Base-by-base conservation (phyloP, 1,139 yeast species). In the Debaryomyces udenii region DNA sequence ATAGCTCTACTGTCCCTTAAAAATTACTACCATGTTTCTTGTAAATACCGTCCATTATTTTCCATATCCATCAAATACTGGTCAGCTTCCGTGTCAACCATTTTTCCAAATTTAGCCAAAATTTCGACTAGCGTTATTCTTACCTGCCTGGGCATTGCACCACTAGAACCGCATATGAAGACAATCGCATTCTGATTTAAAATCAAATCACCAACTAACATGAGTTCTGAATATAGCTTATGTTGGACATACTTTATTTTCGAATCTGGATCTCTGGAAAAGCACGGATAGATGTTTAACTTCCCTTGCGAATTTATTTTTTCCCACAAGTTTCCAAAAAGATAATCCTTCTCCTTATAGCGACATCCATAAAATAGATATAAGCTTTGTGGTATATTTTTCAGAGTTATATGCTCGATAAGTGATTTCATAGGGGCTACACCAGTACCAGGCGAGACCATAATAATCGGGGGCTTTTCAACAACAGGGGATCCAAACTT, bases 91-190 rank as follows among this genome's bases (percentile, higher is more conserved):
- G 66, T 72, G 1, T 69, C 74, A 9, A 64, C 56, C 22, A 69
- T 38, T 0, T 50, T 50, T 3, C 72, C 74, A 38, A 62, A 57
- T 46, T 77, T 75, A 40, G 66, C 64, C 9, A 89, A 53, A 16
- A 84, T 77, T 24, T 79, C 83, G n/a, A 74, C 73, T 15, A 91
- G 57, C 0, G 97, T 91, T 15, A 86, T 62, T 46, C 96, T 70
- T 1, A 93, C 95, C 58, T 93, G 94, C 28, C 83, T 76, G 1
- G 99, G 99, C 99, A 93, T 94, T 48, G 81, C 80, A 0, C 99
- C 99, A 27, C 96, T 83, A 9, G 96, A 84, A 0, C 99, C 97
- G 68, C 99, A 91, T 2, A 93, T 71, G 58, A 84, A 90, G 4
- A 90, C 64, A 0, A 76, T 63, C 0, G 88, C 94, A 14, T 70